A percentile compares a stretch with the other conserved stretches of the same genome.
These are phyloP conservation scores for Podospora conica DNA, from an alignment of 495 filamentous ascomycete genomes.

Conservation along the genomic window DNA sequence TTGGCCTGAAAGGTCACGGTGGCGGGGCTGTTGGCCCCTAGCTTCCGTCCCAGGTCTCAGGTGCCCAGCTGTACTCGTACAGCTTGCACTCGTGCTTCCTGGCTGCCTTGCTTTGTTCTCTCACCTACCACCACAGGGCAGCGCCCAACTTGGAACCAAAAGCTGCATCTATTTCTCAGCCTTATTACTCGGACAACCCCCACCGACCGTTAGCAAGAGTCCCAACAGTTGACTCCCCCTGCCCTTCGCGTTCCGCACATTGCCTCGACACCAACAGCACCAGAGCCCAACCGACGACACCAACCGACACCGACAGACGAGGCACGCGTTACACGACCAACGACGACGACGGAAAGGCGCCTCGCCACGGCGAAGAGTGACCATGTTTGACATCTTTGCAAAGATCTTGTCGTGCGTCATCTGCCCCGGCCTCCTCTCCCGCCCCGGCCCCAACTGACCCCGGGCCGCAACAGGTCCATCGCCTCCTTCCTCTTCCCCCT, in stretches of 20 bases:
- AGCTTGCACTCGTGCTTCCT: neutral
- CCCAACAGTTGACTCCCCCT: neutral
- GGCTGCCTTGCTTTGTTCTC: neutral
- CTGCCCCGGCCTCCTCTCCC: neutral
- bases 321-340: neutral
- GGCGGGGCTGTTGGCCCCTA: neutral
- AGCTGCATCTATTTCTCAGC: neutral
- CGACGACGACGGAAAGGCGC: neutral
- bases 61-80: neutral
- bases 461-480: conserved; percentile 54
- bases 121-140: neutral
- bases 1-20: neutral
- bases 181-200: neutral
- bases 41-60: neutral
- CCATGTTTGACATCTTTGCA: conserved; percentile 77
- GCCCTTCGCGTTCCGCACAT: neutral
- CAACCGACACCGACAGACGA: neutral
- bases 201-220: neutral
- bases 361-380: neutral
- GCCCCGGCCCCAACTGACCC: conserved; percentile 17
- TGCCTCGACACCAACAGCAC: neutral
- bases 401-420: conserved; percentile 69
- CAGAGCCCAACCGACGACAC: neutral
- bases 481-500: conserved; percentile 91
- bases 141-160: neutral